Percentiles rank a stretch among this genome's conserved stretches.
phyloP scores from a whole-genome alignment of 768 basidiomycete genomes.

The Vararia minispora region DNA sequence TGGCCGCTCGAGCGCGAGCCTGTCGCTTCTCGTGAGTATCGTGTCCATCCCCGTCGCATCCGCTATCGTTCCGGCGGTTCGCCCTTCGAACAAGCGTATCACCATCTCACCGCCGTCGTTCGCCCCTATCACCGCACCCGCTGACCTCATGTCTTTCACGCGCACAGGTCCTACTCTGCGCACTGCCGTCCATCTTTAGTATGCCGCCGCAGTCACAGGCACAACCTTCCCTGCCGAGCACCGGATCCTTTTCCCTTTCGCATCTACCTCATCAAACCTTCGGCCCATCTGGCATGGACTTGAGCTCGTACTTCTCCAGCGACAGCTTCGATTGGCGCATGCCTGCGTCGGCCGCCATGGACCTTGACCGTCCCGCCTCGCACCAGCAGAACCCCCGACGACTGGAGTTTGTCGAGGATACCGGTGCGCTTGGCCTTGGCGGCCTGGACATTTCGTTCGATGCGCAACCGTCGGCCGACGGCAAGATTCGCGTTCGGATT shows the following conservation, averaged over 20 bases:
- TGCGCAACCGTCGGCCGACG: conserved; percentile 47
- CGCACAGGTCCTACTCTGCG: conserved; percentile 63
- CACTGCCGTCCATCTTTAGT: conserved; percentile 63
- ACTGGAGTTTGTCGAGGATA: conserved; percentile 48
- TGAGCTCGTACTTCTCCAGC: conserved; percentile 21
- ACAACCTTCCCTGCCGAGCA: conserved; percentile 34
- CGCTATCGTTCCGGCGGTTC: conserved; percentile 14
- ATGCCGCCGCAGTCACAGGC: conserved; percentile 39
- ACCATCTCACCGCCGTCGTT: no score
- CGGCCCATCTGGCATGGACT: conserved; percentile 20
- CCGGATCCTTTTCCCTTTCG: conserved; percentile 43
- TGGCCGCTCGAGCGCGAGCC: conserved; percentile 34
- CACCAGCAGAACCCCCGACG: conserved; percentile 28
- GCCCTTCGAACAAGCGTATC: conserved; percentile 18
- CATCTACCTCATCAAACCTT: conserved; percentile 19
- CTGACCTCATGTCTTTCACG: conserved; percentile 3
- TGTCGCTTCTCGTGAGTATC: conserved; percentile 58
- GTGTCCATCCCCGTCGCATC: conserved; percentile 7
- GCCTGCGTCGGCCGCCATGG: conserved; percentile 28
- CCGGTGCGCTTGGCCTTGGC: conserved; percentile 38
- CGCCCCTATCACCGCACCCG: conserved; percentile 2
- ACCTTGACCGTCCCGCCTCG: no score
- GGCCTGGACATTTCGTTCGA: conserved; percentile 69
- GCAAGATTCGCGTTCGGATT: conserved; percentile 65
- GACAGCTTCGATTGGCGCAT: conserved; percentile 22